Conservation (phyloP, 2,329 filamentous ascomycete species). For the Stagonosporopsis cucurbitacearum region DNA sequence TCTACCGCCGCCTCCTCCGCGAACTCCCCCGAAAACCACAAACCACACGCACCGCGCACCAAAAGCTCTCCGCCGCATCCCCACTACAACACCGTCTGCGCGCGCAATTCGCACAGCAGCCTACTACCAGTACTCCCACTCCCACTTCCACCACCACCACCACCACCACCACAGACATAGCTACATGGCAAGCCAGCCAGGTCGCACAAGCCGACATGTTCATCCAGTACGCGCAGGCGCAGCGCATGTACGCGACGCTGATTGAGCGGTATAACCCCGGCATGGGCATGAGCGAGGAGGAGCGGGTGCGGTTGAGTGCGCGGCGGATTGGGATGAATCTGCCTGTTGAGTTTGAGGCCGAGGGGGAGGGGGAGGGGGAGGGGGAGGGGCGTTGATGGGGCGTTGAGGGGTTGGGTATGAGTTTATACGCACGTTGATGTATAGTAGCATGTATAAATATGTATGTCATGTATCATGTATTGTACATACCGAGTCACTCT, state of each 20-base stretch:
- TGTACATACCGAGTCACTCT: too few species aligned
- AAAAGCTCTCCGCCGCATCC: conserved; percentile 63
- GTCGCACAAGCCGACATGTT: conserved; percentile 75
- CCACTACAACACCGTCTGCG: conserved; percentile 75
- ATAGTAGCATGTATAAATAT: too few species aligned
- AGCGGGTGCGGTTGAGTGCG: conserved; percentile 82
- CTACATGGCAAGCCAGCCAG: conserved; percentile 22
- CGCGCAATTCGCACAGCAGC: conserved; percentile 58
- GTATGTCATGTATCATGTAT: too few species aligned
- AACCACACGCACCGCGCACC: conserved; percentile 36
- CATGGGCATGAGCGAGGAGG: conserved; percentile 83
- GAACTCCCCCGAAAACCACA: conserved; percentile 70
- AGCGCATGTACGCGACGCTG: conserved; percentile 80
- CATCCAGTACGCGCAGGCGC: conserved; percentile 80
- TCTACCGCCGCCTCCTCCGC: conserved; percentile 88
- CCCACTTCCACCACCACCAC: not conserved
- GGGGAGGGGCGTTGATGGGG: not conserved
- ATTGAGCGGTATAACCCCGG: conserved; percentile 94
- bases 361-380: not conserved
- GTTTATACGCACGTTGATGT: too few species aligned
- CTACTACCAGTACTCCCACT: conserved; percentile 20
- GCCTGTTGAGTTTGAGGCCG: conserved; percentile 65
- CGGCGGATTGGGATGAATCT: conserved; percentile 89
- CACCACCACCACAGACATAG: conserved; percentile 2
- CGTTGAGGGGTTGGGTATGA: too few species aligned